Evolutionary conservation across 2,329 filamentous ascomycete species (phyloP).

Genomic region (Aspergillus fijiensis): DNA sequence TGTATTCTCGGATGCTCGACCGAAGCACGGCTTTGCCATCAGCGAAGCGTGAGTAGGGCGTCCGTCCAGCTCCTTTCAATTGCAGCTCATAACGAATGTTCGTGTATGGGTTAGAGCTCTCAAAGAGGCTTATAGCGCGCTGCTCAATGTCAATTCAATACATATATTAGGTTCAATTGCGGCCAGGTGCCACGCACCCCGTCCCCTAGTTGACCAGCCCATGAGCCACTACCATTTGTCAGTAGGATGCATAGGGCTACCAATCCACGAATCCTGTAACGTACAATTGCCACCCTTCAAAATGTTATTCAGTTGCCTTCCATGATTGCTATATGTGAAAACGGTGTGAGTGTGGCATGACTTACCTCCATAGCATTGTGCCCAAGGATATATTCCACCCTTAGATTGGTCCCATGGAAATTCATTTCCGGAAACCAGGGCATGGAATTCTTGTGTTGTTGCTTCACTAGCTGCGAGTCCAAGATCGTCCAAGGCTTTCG

Average conservation of each 20-base stretch:
- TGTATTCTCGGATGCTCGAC: slow-evolving; percentile 89
- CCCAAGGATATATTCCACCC: slow-evolving; percentile 92
- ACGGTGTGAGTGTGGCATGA: not conserved
- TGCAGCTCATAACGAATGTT: slow-evolving; percentile 83
- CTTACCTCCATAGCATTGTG: slow-evolving; percentile 88
- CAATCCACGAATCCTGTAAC: slow-evolving; percentile 16
- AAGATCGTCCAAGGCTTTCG: slow-evolving; percentile 75
- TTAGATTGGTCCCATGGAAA: slow-evolving; percentile 71
- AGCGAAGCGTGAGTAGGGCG: slow-evolving; percentile 93
- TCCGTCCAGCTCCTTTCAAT: slow-evolving; percentile 88
- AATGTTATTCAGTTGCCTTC: slow-evolving; percentile 10
- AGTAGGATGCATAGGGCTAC: slow-evolving; percentile 11
- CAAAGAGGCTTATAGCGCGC: slow-evolving; percentile 89
- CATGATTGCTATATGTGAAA: not conserved
- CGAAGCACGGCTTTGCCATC: slow-evolving; percentile 92
- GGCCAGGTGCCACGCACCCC: slow-evolving; percentile 50
- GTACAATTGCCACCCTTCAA: slow-evolving; percentile 52
- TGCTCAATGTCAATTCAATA: slow-evolving; percentile 19
- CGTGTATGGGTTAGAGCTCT: slow-evolving; percentile 72
- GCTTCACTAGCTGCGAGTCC: slow-evolving; percentile 70
- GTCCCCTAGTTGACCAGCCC: slow-evolving; percentile 94
- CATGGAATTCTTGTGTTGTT: slow-evolving; percentile 69
- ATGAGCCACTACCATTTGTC: slow-evolving; percentile 65
- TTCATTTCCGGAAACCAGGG: slow-evolving; percentile 77
- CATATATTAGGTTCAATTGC: not conserved